These are phyloP conservation scores for Hyphochytrium catenoides DNA, from an alignment of 352 stramenopile species.

Conservation along the genomic window DNA sequence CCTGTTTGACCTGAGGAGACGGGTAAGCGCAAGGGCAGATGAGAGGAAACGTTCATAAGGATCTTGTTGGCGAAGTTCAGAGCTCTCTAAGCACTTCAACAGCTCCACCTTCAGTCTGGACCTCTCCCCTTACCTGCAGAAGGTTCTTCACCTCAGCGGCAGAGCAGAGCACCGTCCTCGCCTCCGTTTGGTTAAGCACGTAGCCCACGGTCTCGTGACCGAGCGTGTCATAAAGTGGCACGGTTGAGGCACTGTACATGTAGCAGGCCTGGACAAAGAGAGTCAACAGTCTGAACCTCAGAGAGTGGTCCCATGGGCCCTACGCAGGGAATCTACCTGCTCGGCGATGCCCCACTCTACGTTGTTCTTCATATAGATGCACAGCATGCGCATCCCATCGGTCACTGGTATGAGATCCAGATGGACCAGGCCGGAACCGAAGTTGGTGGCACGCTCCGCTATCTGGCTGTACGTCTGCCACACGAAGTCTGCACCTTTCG, in stretches of 20 bases:
- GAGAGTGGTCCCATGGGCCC: constrained; percentile 52
- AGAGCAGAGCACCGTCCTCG: constrained; percentile 24
- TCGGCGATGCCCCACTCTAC: constrained; percentile 83
- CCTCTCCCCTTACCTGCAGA: constrained; percentile 22
- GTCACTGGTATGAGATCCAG: constrained; percentile 15
- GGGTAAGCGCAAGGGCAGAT: neutral
- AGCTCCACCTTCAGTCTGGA: no score
- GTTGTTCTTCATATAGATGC: constrained; percentile 89
- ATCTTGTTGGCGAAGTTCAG: constrained; percentile 3
- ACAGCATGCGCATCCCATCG: constrained; percentile 38
- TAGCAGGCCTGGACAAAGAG: constrained; percentile 6
- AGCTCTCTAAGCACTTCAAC: constrained; percentile 1
- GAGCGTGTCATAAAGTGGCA: constrained; percentile 47
- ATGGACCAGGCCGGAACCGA: constrained; percentile 20
- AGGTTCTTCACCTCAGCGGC: constrained; percentile 27
- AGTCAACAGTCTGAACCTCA: no score
- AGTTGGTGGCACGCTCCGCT: constrained; percentile 12
- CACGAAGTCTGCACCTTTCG: constrained; percentile 15
- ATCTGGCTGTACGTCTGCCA: constrained; percentile 33
- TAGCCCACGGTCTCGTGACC: constrained; percentile 31
- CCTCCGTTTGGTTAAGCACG: constrained; percentile 42
- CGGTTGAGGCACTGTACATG: constrained; percentile 6
- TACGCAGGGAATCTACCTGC: constrained; percentile 44
- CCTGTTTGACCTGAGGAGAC: no score
- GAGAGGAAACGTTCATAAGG: constrained; percentile 4